Percentiles rank a stretch among this genome's conserved stretches.
These are phyloP conservation scores for Ilyonectria destructans DNA, from an alignment of 2,329 filamentous ascomycete genomes.

Conservation along the genomic window DNA sequence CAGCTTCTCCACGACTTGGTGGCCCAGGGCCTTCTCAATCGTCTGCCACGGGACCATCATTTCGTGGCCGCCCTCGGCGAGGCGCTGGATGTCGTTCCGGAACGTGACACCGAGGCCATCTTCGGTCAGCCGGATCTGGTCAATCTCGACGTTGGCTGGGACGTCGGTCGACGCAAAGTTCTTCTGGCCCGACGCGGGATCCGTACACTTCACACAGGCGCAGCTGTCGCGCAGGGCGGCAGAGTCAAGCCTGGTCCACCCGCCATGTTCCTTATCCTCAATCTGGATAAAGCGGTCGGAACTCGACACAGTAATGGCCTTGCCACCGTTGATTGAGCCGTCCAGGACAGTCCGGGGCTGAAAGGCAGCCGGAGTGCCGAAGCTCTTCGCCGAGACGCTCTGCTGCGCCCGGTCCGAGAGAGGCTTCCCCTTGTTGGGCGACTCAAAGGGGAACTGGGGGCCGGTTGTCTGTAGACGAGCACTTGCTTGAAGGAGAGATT, in stretches of 20 bases:
- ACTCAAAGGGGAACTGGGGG: slow-evolving; percentile 27
- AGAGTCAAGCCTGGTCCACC: slow-evolving; percentile 48
- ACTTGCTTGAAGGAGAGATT: slow-evolving; percentile 39
- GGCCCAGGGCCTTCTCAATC: slow-evolving; percentile 54
- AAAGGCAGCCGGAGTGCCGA: slow-evolving; percentile 32
- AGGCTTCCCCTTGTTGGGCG: slow-evolving; percentile 25
- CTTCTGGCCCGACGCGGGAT: slow-evolving; percentile 74
- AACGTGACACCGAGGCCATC: slow-evolving; percentile 74
- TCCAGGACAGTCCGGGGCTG: slow-evolving; percentile 29
- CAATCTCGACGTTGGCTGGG: slow-evolving; percentile 53
- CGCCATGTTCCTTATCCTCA: slow-evolving; percentile 37
- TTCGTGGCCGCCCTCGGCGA: slow-evolving; percentile 52
- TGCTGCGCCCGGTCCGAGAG: not conserved
- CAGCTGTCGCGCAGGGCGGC: slow-evolving; percentile 69
- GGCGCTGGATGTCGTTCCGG: slow-evolving; percentile 62
- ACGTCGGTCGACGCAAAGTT: slow-evolving; percentile 64
- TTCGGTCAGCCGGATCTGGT: slow-evolving; percentile 49
- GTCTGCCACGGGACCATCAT: slow-evolving; percentile 56
- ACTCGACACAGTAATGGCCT: slow-evolving; percentile 47
- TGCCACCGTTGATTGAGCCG: slow-evolving; percentile 19
- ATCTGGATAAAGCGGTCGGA: slow-evolving; percentile 49
- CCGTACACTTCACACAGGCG: slow-evolving; percentile 67
- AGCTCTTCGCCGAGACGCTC: slow-evolving; percentile 31
- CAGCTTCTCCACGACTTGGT: slow-evolving; percentile 39
- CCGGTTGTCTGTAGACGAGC: slow-evolving; percentile 24